Evolutionary conservation across 1,139 yeast genomes (phyloP).

Genomic region (Suhomyces atakaporum): DNA sequence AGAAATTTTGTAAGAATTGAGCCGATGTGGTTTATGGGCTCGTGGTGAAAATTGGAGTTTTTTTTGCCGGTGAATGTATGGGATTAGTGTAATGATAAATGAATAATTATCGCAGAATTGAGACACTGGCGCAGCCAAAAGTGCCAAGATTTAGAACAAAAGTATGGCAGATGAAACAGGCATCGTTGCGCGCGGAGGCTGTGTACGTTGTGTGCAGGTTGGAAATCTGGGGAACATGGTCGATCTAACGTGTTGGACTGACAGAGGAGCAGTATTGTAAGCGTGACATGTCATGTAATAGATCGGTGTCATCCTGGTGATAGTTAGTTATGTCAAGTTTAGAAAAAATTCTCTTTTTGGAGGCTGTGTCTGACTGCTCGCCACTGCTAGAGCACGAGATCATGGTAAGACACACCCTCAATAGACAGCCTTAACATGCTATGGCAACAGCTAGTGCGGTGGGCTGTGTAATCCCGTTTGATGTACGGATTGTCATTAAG

Average conservation of each 20-base stretch:
- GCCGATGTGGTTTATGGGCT: not conserved
- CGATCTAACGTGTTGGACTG: no score
- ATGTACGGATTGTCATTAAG: not conserved
- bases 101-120: not conserved
- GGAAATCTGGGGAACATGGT: not conserved
- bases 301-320: no score
- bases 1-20: no score
- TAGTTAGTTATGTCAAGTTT: no score
- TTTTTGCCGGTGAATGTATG: not conserved
- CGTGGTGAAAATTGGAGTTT: not conserved
- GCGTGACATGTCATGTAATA: no score
- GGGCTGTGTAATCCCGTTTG: not conserved
- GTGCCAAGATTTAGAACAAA: constrained; percentile 1
- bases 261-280: no score
- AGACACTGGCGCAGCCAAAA: constrained; percentile 1
- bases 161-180: constrained; percentile 1
- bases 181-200: constrained; percentile 1
- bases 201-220: not conserved
- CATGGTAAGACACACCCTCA: no score
- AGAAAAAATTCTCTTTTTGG: no score
- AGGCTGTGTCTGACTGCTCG: no score
- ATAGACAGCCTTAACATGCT: no score
- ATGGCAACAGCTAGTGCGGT: not conserved
- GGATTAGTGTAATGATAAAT: not conserved
- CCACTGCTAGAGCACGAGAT: no score